phyloP scores from a whole-genome alignment of 768 basidiomycete species.

The Termitomyces sp. region DNA sequence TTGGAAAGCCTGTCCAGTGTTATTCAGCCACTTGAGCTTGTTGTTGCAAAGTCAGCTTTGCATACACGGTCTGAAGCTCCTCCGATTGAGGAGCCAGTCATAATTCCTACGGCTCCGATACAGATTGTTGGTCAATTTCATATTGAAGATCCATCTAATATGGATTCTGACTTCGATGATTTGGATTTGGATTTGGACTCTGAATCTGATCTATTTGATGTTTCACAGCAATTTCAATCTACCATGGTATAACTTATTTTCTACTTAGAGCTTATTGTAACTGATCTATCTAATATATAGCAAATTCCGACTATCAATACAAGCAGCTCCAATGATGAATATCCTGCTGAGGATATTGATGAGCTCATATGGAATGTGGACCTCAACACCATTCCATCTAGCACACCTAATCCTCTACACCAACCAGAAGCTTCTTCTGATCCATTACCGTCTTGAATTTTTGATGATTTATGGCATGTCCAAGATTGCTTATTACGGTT shows the following conservation, averaged over 20 bases:
- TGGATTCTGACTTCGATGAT: neutral
- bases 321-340: too few relatives aligned
- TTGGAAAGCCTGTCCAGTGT: neutral
- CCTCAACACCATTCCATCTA: too few relatives aligned
- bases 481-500: neutral
- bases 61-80: neutral
- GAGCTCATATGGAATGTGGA: too few relatives aligned
- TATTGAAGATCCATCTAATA: neutral
- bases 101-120: neutral
- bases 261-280: too few relatives aligned
- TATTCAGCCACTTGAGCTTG: neutral
- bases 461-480: conserved; percentile 5
- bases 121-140: neutral
- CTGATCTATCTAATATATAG: too few relatives aligned
- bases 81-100: neutral
- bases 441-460: neutral
- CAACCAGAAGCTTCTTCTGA: neutral
- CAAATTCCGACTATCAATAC: too few relatives aligned
- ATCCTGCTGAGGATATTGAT: too few relatives aligned
- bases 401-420: neutral
- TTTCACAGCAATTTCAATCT: neutral
- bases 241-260: neutral
- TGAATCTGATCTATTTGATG: neutral
- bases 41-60: neutral
- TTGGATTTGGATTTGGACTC: neutral